Base-by-base conservation (phyloP, 73 alveolate genomes). In the Paramecium primaurelia region DNA sequence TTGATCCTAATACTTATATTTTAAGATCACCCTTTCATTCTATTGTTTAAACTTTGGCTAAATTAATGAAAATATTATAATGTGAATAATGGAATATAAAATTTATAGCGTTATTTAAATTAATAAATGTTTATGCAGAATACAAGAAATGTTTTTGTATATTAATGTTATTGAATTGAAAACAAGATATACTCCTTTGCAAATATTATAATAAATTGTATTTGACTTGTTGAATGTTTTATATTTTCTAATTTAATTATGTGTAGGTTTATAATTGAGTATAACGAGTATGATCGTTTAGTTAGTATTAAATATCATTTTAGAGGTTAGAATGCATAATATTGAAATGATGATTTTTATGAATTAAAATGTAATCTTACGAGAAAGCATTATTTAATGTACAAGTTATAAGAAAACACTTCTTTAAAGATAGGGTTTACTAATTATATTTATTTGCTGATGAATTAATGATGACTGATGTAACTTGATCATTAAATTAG, bases 381-480 rank as follows among this genome's bases (percentile, higher is more conserved):
- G 88, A 75, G 37, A 75, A 75, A 32, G 59, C 88, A 34, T 75
- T 75, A 22, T 75, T 75, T 75, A 75, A 34, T 37, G 42, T 75
- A 22, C 49, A 75, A 37, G 88, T 75, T 20, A 75, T 45, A 34
- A 30, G 88, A 75, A 75, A 75, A 18, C 88, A 75, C 49, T 75
- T 75, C 37, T 75, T 75, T 16, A 75, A 45, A 36, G 88, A 75
- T 40, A 75, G 32, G 25, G 49, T 3, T n/a, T 75, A 75, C 68
- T 20, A 34, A 34, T 40, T 75, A 40, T 75, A 75, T 75, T 75
- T 75, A 45, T 75, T 75, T 75, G 42, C 20, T 7, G 88, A 75
- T 14, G 88, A 75, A 37, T 37, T 75, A 36, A 30, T 75, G 34
- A 75, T 75, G 88, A 75, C 88, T 37, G 88, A 75, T 75, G 88